Percentiles rank a stretch among this genome's conserved stretches.
phyloP scores from a whole-genome alignment of 2,329 filamentous ascomycete genomes.

The Incumbomyces lentus region DNA sequence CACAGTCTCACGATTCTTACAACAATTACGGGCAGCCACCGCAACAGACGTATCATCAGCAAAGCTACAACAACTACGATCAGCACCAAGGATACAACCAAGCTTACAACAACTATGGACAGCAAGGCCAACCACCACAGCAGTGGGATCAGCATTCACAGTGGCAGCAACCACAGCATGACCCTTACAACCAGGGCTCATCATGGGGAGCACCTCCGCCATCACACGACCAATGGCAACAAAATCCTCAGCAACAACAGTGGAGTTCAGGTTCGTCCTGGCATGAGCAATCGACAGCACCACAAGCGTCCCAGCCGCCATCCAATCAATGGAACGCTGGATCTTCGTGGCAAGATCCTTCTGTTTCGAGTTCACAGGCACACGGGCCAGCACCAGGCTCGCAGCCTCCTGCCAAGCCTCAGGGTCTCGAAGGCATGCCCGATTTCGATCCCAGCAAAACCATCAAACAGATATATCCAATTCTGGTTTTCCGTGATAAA shows the following conservation, averaged over 20 bases:
- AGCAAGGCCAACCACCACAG: conserved; percentile 6
- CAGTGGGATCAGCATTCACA: conserved; percentile 10
- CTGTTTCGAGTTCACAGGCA: background rate
- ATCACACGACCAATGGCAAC: conserved; percentile 1
- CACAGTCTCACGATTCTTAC: background rate
- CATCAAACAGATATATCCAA: conserved; percentile 79
- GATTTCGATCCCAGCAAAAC: conserved; percentile 70
- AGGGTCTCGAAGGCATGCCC: conserved; percentile 62
- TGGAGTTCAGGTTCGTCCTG: background rate
- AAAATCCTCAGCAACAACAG: background rate
- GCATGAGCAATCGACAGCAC: conserved; percentile 1
- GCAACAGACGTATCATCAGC: conserved; percentile 1
- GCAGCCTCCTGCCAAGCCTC: conserved; percentile 28
- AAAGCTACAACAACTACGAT: conserved; percentile 2
- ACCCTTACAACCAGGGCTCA: conserved; percentile 12
- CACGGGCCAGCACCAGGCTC: conserved; percentile 22
- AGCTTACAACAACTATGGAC: conserved; percentile 9
- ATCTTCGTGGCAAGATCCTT: conserved; percentile 12
- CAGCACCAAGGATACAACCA: conserved; percentile 6
- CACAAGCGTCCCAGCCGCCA: background rate
- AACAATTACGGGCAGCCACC: conserved; percentile 2
- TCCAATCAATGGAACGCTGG: background rate
- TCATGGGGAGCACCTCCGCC: conserved; percentile 8
- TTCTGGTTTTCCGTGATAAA: conserved; percentile 85
- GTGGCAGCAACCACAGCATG: conserved; percentile 6